These are phyloP conservation scores for Viola pubescens DNA, from an alignment of 441 rosid species.

Conservation along the genomic window DNA sequence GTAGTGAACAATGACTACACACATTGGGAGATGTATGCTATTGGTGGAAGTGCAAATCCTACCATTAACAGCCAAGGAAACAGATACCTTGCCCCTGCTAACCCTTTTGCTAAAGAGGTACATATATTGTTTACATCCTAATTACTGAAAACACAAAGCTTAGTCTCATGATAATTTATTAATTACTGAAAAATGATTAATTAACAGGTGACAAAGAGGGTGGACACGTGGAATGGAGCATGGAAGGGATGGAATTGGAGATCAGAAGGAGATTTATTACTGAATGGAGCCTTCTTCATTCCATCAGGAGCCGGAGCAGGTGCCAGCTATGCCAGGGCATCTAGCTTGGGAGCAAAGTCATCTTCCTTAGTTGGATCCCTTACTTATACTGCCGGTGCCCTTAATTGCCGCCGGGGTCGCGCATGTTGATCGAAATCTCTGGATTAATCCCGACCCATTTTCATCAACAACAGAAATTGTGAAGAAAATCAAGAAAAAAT, in stretches of 20 bases:
- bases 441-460: constrained; percentile 2
- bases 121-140: not conserved
- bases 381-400: constrained; percentile 61
- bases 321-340: constrained; percentile 80
- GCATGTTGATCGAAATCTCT: constrained; percentile 21
- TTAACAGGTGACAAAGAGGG: constrained; percentile 80
- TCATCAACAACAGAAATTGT: constrained; percentile 1
- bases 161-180: not conserved
- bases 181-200: not conserved
- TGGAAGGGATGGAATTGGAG: constrained; percentile 94
- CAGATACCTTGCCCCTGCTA: constrained; percentile 67
- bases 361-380: constrained; percentile 59
- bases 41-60: constrained; percentile 88
- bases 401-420: constrained; percentile 51
- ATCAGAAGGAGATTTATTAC: constrained; percentile 78
- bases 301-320: constrained; percentile 74
- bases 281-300: constrained; percentile 83
- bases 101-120: constrained; percentile 80
- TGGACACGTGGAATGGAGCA: constrained; percentile 32
- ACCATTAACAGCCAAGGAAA: constrained; percentile 96
- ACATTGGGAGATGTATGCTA: constrained; percentile 98
- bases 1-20: constrained; percentile 97
- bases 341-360: constrained; percentile 87
- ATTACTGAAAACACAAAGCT: not conserved
- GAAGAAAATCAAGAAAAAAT: constrained; percentile 11